Conservation (phyloP, 371 early-diverging fungal species). For the Fennellomyces sp. region DNA sequence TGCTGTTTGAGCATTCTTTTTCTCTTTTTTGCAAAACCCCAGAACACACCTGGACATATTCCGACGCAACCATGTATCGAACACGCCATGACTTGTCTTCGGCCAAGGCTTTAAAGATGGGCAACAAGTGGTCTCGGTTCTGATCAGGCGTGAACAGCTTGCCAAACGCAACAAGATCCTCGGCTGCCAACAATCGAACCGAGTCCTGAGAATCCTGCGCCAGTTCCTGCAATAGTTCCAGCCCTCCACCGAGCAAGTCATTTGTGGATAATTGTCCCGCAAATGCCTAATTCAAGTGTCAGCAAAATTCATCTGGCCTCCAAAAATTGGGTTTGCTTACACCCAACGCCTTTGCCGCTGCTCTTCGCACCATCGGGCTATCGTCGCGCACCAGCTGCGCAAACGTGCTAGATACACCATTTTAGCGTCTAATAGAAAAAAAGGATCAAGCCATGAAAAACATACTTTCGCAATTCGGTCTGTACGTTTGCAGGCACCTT, state of each 20-base stretch:
- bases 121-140: constrained; percentile 72
- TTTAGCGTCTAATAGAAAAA: too few relatives aligned
- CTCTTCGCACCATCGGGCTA: constrained; percentile 97
- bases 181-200: constrained; percentile 94
- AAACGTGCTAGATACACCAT: constrained; percentile 47
- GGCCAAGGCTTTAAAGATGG: constrained; percentile 75
- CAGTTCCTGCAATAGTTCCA: constrained; percentile 80
- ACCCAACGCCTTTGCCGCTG: constrained; percentile 89
- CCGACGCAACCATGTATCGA: constrained; percentile 96
- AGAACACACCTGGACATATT: constrained; percentile 81
- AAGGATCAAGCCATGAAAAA: neutral
- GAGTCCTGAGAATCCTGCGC: constrained; percentile 95
- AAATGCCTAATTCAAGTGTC: constrained; percentile 49
- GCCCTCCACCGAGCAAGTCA: constrained; percentile 73
- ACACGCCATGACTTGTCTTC: constrained; percentile 98
- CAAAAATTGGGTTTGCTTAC: constrained; percentile 40
- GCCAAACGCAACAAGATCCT: constrained; percentile 90
- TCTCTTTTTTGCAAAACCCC: too few relatives aligned
- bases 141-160: constrained; percentile 78
- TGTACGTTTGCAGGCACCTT: constrained; percentile 74
- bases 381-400: constrained; percentile 88
- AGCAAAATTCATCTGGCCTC: neutral
- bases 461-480: constrained; percentile 82
- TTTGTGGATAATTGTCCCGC: constrained; percentile 71
- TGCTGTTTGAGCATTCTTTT: neutral